Evolutionary conservation across 352 stramenopile species (phyloP), one percentile per base, ranked within the genome.

Genomic region (Ochromonadaceae sp.): DNA sequence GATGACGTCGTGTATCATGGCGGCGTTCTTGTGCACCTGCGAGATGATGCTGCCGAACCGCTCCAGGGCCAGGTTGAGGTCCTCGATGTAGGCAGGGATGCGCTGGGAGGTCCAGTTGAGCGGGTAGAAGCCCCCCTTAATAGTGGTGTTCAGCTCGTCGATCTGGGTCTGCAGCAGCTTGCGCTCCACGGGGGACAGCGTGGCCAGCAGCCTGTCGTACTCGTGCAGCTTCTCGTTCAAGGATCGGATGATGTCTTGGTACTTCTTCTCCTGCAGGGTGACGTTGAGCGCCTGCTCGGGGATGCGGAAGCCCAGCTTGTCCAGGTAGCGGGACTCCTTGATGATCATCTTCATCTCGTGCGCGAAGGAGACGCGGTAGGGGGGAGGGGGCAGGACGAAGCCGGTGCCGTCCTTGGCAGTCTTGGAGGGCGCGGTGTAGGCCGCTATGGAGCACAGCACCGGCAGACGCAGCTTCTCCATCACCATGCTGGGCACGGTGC

Each of bases 91-190:
- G 38, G 80, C 86, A 25, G 88, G 65, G n/a, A 97, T 90, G 31
- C 90, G 87, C 71, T 96, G 88, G 1, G 87, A 96, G 61, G 93
- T 96, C 89, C 89, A 97, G 69, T 97, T 97, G 9, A 96, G 73
- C 32, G 89, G 87, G 2, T 86, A 90, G 66, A 96, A 96, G 0
- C 89, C 89, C 30, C 39, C 60, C 53, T 59, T 69, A 30, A 56
- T 69, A 22, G 32, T 60, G 2, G 22, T 28, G 38, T 90, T 81
- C 0, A 95, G 72, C 22, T 87, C 79, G 41, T 88, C 87, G 7
- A 95, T 71, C n/a, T 95, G 83, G 0, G 70, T 77, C n/a, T 81
- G 77, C 0, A 95, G 70, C 20, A 95, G 67, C 57, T 91, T 81
- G 0, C 76, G 87, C 67, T 95, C 87, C 1, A 96, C 86, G 0